Base-by-base conservation (phyloP, 805 yeast genomes). In the Spathaspora girioi region DNA sequence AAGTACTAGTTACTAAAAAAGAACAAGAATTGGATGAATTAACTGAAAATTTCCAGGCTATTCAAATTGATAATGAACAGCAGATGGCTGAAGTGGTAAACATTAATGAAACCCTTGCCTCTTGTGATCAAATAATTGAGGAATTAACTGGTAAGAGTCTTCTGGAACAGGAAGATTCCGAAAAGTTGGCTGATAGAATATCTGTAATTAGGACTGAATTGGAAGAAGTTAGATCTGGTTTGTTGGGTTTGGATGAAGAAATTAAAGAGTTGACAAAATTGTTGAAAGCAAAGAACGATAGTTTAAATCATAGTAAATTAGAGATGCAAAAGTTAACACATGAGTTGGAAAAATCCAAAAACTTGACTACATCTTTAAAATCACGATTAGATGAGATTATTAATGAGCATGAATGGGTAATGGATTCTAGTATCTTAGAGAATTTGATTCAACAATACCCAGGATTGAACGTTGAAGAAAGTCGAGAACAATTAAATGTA, bases 231-330 rank as follows among this genome's bases (percentile, higher is more conserved):
- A 81, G 76, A 58, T 76, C 81, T 10, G 79, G 78, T 52, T 69
- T 87, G 47, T 58, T 83, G 45, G 91, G 91, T 1, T 75, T 89
- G 41, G 85, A 87, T 62, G 94, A 87, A 52, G 97, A 92, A 64
- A 72, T 90, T 41, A 75, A 74, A 26, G 91, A 86, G 52, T 71
- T 87, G 62, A 76, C 74, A 11, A 62, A 61, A 29, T 64, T 78
- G 2, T 63, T 85, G 23, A 76, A 75, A 49, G 50, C 56, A 14
- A 80, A 79, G 54, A 66, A 67, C 2, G 81, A 79, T 49, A 66
- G 62, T 32, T 65, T 78, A 45, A 77, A 75, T 49, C 77, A 80
- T 23, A 64, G 70, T 9, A 82, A 79, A 53, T 63, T 86, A 40
- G 76, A 78, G 49, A 65, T 78, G 4, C 87, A 83, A 59, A 76